Conservation (phyloP, 2,329 filamentous ascomycete species). For the Stagonosporopsis vannaccii region DNA sequence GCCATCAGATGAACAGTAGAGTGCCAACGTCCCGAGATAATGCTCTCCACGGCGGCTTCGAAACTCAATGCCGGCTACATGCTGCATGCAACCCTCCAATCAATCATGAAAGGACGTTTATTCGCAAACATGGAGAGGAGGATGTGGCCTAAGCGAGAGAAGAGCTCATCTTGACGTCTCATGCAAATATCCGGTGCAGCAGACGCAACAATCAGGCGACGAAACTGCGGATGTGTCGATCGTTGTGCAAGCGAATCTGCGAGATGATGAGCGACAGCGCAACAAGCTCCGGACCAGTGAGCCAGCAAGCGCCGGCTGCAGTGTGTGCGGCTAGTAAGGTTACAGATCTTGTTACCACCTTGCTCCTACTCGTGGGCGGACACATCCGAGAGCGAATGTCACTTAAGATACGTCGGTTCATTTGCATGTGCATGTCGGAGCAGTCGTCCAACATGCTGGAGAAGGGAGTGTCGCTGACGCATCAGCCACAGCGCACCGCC, state of each 20-base stretch:
- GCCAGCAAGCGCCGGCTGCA: constrained; percentile 2
- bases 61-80: not conserved
- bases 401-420: too few species aligned
- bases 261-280: constrained; percentile 3
- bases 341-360: too few species aligned
- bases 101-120: not conserved
- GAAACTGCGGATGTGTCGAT: constrained; percentile 1
- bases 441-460: not conserved
- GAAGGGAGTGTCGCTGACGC: not conserved
- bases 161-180: constrained; percentile 6
- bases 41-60: constrained; percentile 3
- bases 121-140: not conserved
- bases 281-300: constrained; percentile 1
- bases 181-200: constrained; percentile 13
- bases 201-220: not conserved
- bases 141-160: not conserved
- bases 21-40: not conserved
- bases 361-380: not conserved
- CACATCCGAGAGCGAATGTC: not conserved
- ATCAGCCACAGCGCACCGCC: not conserved
- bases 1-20: not conserved
- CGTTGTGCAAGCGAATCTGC: not conserved
- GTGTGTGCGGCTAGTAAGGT: not conserved
- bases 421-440: not conserved
- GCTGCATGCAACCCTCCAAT: not conserved